Evolutionary conservation across 2,329 filamentous ascomycete genomes (phyloP).

Genomic region (Rugonectria rugulosa): DNA sequence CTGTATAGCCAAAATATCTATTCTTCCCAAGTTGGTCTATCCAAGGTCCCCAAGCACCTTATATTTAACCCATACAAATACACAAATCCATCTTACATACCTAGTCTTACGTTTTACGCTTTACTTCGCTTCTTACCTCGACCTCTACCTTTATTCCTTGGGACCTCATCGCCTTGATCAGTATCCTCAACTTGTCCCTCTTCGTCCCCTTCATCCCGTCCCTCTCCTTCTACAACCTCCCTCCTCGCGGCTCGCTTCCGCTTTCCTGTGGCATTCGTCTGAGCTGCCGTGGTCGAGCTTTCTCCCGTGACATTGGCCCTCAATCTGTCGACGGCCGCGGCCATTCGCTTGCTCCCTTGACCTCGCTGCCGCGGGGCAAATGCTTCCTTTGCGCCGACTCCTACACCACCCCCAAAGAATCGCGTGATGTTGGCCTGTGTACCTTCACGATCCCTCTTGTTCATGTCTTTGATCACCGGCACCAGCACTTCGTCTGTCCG

Average conservation of each 20-base stretch:
- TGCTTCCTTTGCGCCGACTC: slow-evolving; percentile 69
- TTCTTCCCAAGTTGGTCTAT: no score
- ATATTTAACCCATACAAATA: no score
- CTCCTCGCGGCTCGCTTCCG: slow-evolving; percentile 33
- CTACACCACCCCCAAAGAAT: slow-evolving; percentile 81
- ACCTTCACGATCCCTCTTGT: slow-evolving; percentile 83
- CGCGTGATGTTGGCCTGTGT: slow-evolving; percentile 97
- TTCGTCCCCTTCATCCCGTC: slow-evolving; percentile 19
- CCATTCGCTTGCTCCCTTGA: slow-evolving; percentile 76
- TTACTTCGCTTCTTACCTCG: slow-evolving; percentile 31
- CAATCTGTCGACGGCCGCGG: slow-evolving; percentile 74
- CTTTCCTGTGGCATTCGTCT: slow-evolving; percentile 30
- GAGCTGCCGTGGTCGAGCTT: not conserved
- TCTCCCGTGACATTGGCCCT: slow-evolving; percentile 48
- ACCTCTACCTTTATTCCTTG: slow-evolving; percentile 6
- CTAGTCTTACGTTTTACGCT: no score
- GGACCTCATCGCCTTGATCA: slow-evolving; percentile 20
- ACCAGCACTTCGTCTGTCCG: slow-evolving; percentile 95
- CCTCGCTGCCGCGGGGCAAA: slow-evolving; percentile 74
- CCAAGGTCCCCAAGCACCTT: no score
- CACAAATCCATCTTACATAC: slow-evolving; percentile 5
- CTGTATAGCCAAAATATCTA: no score
- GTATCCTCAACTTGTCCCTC: slow-evolving; percentile 27
- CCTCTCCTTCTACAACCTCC: slow-evolving; percentile 24
- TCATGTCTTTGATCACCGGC: slow-evolving; percentile 96